Percentiles rank a stretch among this genome's conserved stretches.
phyloP scores from a whole-genome alignment of 352 stramenopile species.

The Pythium guiyangense region DNA sequence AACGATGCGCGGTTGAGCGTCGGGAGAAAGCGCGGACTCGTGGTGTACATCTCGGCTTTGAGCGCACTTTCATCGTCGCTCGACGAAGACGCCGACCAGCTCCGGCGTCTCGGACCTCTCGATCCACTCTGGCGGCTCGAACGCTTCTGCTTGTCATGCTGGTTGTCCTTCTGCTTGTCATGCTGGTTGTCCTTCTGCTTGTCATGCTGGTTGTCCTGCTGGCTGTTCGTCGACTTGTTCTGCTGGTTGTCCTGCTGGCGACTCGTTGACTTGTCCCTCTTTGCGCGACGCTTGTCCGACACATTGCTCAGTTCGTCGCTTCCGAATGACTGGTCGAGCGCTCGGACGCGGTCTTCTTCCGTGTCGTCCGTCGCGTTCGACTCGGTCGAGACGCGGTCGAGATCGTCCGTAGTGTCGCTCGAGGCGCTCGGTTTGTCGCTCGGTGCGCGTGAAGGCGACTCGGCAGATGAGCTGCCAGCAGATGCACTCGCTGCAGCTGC shows the following conservation, averaged over 20 bases:
- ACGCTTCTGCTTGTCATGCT: too few relatives aligned
- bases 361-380: slow-evolving; percentile 29
- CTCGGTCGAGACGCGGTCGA: slow-evolving; percentile 12
- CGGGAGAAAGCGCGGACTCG: slow-evolving; percentile 7
- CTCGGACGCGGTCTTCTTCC: slow-evolving; percentile 20
- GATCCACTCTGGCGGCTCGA: not conserved
- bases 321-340: not conserved
- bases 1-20: slow-evolving; percentile 8
- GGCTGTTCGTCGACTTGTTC: too few relatives aligned
- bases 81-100: slow-evolving; percentile 8
- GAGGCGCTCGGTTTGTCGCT: too few relatives aligned
- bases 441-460: not conserved
- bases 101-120: not conserved
- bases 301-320: not conserved
- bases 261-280: not conserved
- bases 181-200: too few relatives aligned
- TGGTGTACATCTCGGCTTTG: not conserved
- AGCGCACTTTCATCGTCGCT: slow-evolving; percentile 13
- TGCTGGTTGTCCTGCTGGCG: too few relatives aligned
- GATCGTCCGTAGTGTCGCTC: too few relatives aligned
- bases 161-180: too few relatives aligned
- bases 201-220: too few relatives aligned
- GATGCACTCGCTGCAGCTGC: not conserved
- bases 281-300: not conserved
- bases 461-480: too few relatives aligned